A percentile compares a stretch with the other conserved stretches of the same genome.
phyloP scores from a whole-genome alignment of 139 green algal genomes.

The Nannochloris sp. region DNA sequence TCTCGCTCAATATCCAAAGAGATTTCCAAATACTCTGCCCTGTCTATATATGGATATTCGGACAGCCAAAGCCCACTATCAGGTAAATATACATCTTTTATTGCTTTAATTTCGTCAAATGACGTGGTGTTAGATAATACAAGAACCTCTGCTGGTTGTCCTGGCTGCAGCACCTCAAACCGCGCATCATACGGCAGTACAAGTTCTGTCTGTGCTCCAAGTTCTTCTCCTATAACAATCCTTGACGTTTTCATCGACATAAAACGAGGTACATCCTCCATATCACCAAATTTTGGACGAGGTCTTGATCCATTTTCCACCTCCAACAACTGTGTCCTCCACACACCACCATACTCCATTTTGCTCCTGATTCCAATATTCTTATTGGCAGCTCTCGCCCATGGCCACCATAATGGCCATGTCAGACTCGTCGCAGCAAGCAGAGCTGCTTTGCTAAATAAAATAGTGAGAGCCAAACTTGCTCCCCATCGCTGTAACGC shows the following conservation, averaged over 20 bases:
- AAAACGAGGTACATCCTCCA: not conserved
- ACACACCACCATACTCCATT: conserved; percentile 46
- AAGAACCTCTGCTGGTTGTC: conserved; percentile 61
- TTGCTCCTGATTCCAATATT: conserved; percentile 27
- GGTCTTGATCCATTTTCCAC: conserved; percentile 21
- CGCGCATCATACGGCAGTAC: conserved; percentile 46
- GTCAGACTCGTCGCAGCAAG: conserved; percentile 53
- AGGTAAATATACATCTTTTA: conserved; percentile 77
- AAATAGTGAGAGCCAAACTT: conserved; percentile 34
- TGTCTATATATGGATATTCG: conserved; percentile 68
- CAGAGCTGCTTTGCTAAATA: conserved; percentile 46
- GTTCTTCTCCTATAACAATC: conserved; percentile 57
- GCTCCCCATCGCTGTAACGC: conserved; percentile 46
- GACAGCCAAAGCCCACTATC: conserved; percentile 62
- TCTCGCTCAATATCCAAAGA: conserved; percentile 50
- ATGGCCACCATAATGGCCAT: conserved; percentile 63
- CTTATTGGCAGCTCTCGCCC: conserved; percentile 32
- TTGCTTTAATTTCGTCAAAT: conserved; percentile 66
- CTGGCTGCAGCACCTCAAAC: conserved; percentile 41
- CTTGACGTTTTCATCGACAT: conserved; percentile 16
- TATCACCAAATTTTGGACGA: conserved; percentile 10
- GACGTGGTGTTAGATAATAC: conserved; percentile 43
- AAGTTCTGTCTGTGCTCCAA: conserved; percentile 48
- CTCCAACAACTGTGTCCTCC: conserved; percentile 47
- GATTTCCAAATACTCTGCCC: conserved; percentile 55